Conservation (phyloP, 1,284 basidiomycete species). For the Pterulicium gracile region DNA sequence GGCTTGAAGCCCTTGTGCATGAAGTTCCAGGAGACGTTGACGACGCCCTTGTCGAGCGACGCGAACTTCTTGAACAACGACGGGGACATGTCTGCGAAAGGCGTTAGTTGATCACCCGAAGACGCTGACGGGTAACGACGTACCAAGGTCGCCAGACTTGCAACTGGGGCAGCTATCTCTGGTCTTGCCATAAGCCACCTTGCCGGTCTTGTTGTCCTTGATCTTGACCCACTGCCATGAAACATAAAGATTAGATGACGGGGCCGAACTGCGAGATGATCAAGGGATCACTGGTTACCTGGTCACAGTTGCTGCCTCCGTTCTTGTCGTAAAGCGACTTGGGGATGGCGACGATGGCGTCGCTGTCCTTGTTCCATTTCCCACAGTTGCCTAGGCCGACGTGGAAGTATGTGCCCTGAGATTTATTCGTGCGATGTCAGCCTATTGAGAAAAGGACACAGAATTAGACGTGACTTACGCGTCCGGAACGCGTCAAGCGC, state of each 20-base stretch:
- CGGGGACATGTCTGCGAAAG: constrained; percentile 41
- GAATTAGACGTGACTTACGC: constrained; percentile 29
- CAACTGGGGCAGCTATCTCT: constrained; percentile 39
- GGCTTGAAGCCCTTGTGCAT: constrained; percentile 26
- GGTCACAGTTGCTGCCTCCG: constrained; percentile 31
- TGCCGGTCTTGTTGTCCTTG: constrained; percentile 31
- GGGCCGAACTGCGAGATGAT: not conserved
- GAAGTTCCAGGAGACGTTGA: constrained; percentile 43
- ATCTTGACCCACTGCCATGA: constrained; percentile 39
- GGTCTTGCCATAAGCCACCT: constrained; percentile 28
- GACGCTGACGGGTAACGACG: constrained; percentile 10
- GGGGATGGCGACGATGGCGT: constrained; percentile 39
- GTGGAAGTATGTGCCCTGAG: constrained; percentile 29
- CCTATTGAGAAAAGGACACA: constrained; percentile 7
- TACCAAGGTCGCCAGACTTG: constrained; percentile 33
- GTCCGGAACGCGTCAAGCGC: constrained; percentile 34
- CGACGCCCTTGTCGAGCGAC: constrained; percentile 26
- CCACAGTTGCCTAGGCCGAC: constrained; percentile 40
- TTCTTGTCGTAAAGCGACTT: constrained; percentile 29
- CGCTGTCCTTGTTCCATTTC: constrained; percentile 21
- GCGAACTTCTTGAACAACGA: constrained; percentile 33
- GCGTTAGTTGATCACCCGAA: constrained; percentile 1
- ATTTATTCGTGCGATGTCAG: constrained; percentile 4
- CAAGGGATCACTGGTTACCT: constrained; percentile 21
- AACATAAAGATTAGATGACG: constrained; percentile 9